Percentiles rank a stretch among this genome's conserved stretches.
These are phyloP conservation scores for Botrytis paeoniae DNA, from an alignment of 2,329 filamentous ascomycete species.

Conservation along the genomic window DNA sequence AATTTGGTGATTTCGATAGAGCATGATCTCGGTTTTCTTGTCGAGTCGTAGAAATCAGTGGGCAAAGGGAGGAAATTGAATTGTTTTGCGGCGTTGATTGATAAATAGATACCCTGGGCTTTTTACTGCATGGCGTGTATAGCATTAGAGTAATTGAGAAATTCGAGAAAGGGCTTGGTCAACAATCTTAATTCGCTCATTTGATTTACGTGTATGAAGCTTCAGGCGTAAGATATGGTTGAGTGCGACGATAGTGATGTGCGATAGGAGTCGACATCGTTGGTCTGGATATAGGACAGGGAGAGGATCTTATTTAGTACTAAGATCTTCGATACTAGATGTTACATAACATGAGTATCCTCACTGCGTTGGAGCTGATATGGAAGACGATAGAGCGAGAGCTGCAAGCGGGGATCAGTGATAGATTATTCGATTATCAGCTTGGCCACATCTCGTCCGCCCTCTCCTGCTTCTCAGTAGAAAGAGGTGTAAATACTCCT, in stretches of 20 bases:
- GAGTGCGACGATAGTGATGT: not conserved
- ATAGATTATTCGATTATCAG: not conserved
- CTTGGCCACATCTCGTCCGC: not conserved
- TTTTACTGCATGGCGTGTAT: not conserved
- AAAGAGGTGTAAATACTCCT: not conserved
- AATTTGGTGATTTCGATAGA: not conserved
- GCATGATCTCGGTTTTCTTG: not conserved
- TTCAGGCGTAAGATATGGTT: not conserved
- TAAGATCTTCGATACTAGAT: not conserved
- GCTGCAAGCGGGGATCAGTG: not conserved
- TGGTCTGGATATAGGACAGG: not conserved
- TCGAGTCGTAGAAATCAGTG: not conserved
- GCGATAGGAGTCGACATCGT: not conserved
- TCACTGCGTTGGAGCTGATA: not conserved
- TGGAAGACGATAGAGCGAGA: not conserved
- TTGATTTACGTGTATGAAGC: not conserved
- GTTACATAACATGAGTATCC: not conserved
- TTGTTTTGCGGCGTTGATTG: not conserved
- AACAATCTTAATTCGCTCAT: not conserved
- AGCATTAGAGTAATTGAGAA: not conserved
- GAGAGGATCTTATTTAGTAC: not conserved
- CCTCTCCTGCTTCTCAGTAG: not conserved
- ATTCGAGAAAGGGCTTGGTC: not conserved
- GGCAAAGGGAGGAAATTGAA: not conserved
- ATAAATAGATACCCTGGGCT: not conserved